Evolutionary conservation across 768 basidiomycete genomes (phyloP).

Genomic region (Trametes punicea): DNA sequence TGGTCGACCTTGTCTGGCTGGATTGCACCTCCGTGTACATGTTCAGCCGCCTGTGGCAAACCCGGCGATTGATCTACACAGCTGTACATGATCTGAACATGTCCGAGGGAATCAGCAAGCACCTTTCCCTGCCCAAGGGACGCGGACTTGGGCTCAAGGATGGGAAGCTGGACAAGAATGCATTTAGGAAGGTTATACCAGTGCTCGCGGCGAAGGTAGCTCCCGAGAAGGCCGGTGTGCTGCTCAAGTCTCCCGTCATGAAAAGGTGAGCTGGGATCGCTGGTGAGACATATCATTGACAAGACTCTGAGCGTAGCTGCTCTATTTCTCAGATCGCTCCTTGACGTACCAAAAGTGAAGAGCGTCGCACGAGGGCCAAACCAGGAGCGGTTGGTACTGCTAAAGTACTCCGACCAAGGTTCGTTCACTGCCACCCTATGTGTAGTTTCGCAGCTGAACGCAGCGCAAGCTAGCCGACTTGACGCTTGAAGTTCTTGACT

Average conservation of each 20-base stretch:
- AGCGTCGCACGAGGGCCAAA: constrained; percentile 50
- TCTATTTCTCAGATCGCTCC: constrained; percentile 44
- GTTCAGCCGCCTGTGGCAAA: constrained; percentile 10
- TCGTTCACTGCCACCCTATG: constrained; percentile 17
- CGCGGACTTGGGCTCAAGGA: constrained; percentile 36
- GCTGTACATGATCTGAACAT: constrained; percentile 8
- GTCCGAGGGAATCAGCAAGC: constrained; percentile 25
- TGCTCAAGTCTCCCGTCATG: constrained; percentile 58
- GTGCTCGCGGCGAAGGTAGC: constrained; percentile 68
- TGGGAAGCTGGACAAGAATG: constrained; percentile 53
- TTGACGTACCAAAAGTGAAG: constrained; percentile 68
- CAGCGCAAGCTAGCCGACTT: constrained; percentile 64
- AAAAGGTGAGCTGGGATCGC: constrained; percentile 46
- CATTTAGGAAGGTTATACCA: constrained; percentile 62
- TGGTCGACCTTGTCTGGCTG: neutral
- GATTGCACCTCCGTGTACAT: neutral
- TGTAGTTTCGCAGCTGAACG: constrained; percentile 21
- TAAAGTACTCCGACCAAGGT: constrained; percentile 63
- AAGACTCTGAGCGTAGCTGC: neutral
- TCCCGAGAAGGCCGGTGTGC: constrained; percentile 47
- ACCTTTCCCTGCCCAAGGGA: constrained; percentile 45
- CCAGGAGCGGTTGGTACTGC: constrained; percentile 60
- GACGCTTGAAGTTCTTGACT: constrained; percentile 48
- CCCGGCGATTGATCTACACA: constrained; percentile 4
- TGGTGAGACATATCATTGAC: constrained; percentile 16